Conservation (phyloP, 2,329 filamentous ascomycete genomes). For the Berkeleyomyces rouxiae region DNA sequence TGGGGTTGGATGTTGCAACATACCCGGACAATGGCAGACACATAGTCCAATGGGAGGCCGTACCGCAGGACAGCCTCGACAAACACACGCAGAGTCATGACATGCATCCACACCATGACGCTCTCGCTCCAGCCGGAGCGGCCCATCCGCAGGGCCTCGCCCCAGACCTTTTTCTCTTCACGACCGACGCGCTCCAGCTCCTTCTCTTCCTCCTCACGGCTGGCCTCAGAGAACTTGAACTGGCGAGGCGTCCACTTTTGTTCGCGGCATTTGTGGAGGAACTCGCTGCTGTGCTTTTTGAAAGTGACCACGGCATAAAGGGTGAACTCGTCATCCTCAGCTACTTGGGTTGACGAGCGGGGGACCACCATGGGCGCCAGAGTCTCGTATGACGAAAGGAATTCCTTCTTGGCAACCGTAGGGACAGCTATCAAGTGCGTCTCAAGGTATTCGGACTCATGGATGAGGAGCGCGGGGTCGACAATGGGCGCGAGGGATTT, state of each 20-base stretch:
- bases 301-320: slow-evolving; percentile 83
- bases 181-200: slow-evolving; percentile 68
- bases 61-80: slow-evolving; percentile 97
- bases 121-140: slow-evolving; percentile 91
- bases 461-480: slow-evolving; percentile 61
- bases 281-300: slow-evolving; percentile 77
- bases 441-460: slow-evolving; percentile 90
- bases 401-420: slow-evolving; percentile 65
- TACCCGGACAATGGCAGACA: slow-evolving; percentile 73
- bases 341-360: slow-evolving; percentile 63
- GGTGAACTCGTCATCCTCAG: slow-evolving; percentile 76
- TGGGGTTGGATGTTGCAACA: slow-evolving; percentile 18
- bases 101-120: slow-evolving; percentile 91
- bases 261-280: slow-evolving; percentile 81
- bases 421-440: slow-evolving; percentile 89
- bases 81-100: slow-evolving; percentile 79
- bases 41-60: slow-evolving; percentile 77
- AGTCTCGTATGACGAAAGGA: slow-evolving; percentile 76
- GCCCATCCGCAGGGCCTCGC: slow-evolving; percentile 72
- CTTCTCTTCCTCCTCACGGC: slow-evolving; percentile 71
- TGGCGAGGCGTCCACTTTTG: slow-evolving; percentile 89
- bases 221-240: slow-evolving; percentile 83
- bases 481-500: slow-evolving; percentile 87
- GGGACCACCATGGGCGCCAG: slow-evolving; percentile 84
- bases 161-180: slow-evolving; percentile 84